Percentiles rank a stretch among this genome's conserved stretches.
These are phyloP conservation scores for Wakefieldia striispora DNA, from an alignment of 768 basidiomycete genomes.

Conservation along the genomic window DNA sequence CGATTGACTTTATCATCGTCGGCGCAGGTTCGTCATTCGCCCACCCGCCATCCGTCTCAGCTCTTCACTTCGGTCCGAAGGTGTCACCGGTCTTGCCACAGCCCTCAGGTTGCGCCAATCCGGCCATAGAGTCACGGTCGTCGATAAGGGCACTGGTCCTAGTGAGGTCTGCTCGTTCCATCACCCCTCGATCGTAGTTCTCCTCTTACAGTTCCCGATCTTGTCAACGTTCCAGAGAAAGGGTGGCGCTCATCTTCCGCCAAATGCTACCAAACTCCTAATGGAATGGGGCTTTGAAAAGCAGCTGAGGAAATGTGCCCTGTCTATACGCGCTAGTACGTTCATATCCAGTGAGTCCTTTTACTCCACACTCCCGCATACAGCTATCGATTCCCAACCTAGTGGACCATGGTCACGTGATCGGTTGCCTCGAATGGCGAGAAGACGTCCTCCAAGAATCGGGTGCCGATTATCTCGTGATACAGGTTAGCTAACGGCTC, in stretches of 20 bases:
- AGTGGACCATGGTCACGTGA: conserved; percentile 38
- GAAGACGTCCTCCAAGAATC: conserved; percentile 50
- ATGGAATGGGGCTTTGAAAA: conserved; percentile 55
- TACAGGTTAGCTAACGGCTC: conserved; percentile 37
- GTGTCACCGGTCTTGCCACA: conserved; percentile 55
- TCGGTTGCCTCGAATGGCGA: conserved; percentile 49
- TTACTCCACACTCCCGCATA: no score
- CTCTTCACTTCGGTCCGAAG: conserved; percentile 5
- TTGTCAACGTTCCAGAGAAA: conserved; percentile 31
- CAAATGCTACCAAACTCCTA: conserved; percentile 58
- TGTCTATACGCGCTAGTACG: conserved; percentile 22
- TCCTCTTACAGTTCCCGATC: neutral
- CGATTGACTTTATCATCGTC: conserved; percentile 32
- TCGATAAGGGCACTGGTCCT: conserved; percentile 51
- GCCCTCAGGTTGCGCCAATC: conserved; percentile 56
- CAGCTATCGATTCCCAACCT: no score
- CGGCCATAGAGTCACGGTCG: conserved; percentile 57
- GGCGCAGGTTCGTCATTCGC: conserved; percentile 25
- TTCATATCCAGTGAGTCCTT: conserved; percentile 24
- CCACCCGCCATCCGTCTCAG: neutral
- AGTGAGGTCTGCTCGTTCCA: conserved; percentile 32
- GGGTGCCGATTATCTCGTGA: conserved; percentile 52
- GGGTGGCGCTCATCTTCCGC: conserved; percentile 49
- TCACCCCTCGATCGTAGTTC: neutral
- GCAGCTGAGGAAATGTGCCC: conserved; percentile 37